Base-by-base conservation (phyloP, 192 early-diverging fungal species). In the Neocallimastix lanati region DNA sequence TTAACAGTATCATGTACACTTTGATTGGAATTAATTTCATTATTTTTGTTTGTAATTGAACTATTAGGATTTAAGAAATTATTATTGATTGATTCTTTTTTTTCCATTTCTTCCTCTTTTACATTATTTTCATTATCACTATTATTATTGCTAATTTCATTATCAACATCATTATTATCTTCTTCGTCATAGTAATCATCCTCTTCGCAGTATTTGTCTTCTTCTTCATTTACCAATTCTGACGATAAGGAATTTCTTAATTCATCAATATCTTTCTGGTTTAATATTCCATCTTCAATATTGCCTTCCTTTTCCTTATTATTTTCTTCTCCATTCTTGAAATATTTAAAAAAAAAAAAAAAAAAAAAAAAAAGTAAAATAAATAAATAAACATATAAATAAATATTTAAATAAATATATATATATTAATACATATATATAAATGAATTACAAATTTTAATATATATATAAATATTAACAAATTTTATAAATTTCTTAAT, bases 311-410 rank as follows among this genome's bases (percentile, higher is more conserved):
- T 36, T 89, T 89, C 18, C 81, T 87, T 16, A 88, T 84, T 76
- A 80, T 86, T 12, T 82, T 89, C 29, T 85, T 92, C 30, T 35
- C 85, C 27, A 90, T 88, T 13, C 78, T 91, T n/a, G n/a, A n/a
- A n/a, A n/a, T n/a, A n/a, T n/a, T n/a, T n/a, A n/a, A n/a, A n/a
- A n/a, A n/a, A n/a, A n/a, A n/a, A n/a, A n/a, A n/a, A n/a, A 33
- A 33, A 33, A 33, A 33, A 33, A 6, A 33, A 33, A 6, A 33
- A 33, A 6, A 33, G 30, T 33, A 33, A 33, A 33, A 33, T 33
- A 6, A 33, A 33, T 33, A 6, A 33, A 33, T 33, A 33, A 33
- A 33, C 30, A n/a, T n/a, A n/a, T n/a, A n/a, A n/a, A n/a, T n/a
- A n/a, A n/a, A n/a, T n/a, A n/a, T n/a, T n/a, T n/a, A n/a, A n/a